Base-by-base conservation (phyloP, 2,329 filamentous ascomycete genomes). In the Paradendryphiella salina region DNA sequence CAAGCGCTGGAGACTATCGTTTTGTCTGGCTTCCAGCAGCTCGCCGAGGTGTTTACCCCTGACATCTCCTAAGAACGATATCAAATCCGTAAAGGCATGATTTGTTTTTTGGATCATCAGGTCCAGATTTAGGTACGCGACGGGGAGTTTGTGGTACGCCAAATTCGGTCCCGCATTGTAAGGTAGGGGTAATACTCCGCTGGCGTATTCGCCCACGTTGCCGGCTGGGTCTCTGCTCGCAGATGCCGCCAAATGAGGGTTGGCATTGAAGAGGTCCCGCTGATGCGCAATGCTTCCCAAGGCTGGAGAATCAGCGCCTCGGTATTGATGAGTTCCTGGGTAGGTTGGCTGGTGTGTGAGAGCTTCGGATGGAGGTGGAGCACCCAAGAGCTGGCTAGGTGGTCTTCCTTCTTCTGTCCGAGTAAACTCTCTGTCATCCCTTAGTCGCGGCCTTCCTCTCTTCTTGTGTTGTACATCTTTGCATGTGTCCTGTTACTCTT, bases 401-500 rank as follows among this genome's bases (percentile, higher is more conserved):
- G 65, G 57, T 48, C 65, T 64, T 50, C 52, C 63, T 55, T 69
- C 69, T 29, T 68, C 65, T 36, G 53, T 57, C 54, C 63, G 66
- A 31, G 60, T 59, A 37, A 72, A 70, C 14, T 73, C 65, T 51
- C 71, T 68, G 43, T 72, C 69, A 66, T 93, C 89, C 63, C 89
- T 83, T 60, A 94, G 77, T 57, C 89, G 82, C 52, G 89, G 89
- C 40, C 89, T 82, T 34, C 89, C 89, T 62, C 89, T 79, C 71
- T 93, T 94, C 73, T 93, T 94, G 73, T 94, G 89, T 66, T 90
- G 87, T 28, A 94, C 89, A 72, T 94, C 89, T 62, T 90, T 79
- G 67, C 89, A 94, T 6, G 85, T 81, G 50, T 91, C 88, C 78
- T 93, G 65, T 59, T 50, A 34, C 23, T 26, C 3, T 9, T 7